Base-by-base conservation (phyloP, 1,139 yeast species). In the Kazachstania sp. region DNA sequence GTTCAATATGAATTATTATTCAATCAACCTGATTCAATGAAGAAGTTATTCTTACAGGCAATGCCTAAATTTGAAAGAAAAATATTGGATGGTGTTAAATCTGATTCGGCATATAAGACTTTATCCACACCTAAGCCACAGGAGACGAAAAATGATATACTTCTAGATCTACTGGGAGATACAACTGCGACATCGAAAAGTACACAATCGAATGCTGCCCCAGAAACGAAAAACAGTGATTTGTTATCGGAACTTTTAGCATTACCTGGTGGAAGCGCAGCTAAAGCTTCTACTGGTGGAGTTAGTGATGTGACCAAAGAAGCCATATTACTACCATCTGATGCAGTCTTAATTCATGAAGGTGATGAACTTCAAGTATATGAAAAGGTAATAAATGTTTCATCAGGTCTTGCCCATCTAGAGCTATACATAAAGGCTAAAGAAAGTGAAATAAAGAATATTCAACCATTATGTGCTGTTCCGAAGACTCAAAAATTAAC, bases 401-500 rank as follows among this genome's bases (percentile, higher is more conserved):
- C 45, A 6, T 36, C 46, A 1, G 63, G 60, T 6, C 41, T 49
- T 8, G 65, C 65, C 3, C 55, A 55, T 8, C 64, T 65, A 28
- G 65, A 62, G 15, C 45, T 67, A 23, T 66, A 51, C 54, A 50
- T 69, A 52, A 54, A 56, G 44, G 54, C 63, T 39, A 45, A 58
- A 48, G 50, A 68, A 50, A 58, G 68, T 37, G 15, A 29, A 6
- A 6, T 37, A 6, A 59, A 68, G n/a, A 63, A 74, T 41, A 67
- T 83, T 43, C 80, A 80, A 53, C 71, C 88, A 42, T 78, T 87
- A 49, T 83, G 90, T 50, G 98, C 99, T 0, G 97, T 90, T 26
- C 94, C 97, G 31, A 94, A 92, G 62, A 74, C 88, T 1, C 97
- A 90, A 66, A 87, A 86, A 62, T 72, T 94, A 48, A 77, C 83